These are phyloP conservation scores for Cutaneotrichosporon sp. DNA, from an alignment of 1,284 basidiomycete species.

Conservation along the genomic window DNA sequence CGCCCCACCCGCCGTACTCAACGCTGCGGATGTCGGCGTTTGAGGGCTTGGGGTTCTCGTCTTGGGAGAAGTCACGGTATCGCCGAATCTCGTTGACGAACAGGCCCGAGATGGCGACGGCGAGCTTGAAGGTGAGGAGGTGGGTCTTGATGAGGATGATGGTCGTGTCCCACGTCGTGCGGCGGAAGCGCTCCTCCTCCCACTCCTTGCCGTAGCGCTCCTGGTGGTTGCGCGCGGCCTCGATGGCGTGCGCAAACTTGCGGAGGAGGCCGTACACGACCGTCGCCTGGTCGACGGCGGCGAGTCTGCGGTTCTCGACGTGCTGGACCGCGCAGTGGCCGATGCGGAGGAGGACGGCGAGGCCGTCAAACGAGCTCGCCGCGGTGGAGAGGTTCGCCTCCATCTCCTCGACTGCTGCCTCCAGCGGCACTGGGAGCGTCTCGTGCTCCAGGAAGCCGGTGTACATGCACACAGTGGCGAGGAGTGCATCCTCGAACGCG, in stretches of 20 bases:
- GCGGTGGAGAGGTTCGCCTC: background rate
- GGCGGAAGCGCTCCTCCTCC: too few relatives aligned
- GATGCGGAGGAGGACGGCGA: background rate
- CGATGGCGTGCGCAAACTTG: background rate
- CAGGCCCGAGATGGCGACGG: background rate
- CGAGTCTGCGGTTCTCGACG: background rate
- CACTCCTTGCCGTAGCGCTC: background rate
- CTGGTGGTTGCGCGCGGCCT: background rate
- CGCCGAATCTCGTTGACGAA: background rate
- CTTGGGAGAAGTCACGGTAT: background rate
- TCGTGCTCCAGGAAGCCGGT: constrained; percentile 2
- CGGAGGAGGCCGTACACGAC: background rate
- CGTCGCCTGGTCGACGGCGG: background rate
- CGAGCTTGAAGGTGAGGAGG: background rate
- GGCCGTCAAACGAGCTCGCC: background rate
- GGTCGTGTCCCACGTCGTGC: background rate
- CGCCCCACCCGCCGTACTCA: constrained; percentile 6
- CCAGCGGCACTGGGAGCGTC: background rate
- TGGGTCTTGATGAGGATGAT: background rate
- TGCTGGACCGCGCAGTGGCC: background rate
- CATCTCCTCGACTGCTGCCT: background rate
- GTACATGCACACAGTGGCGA: constrained; percentile 4
- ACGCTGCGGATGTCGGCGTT: background rate
- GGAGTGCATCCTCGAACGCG: background rate
- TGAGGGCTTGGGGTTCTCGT: background rate